Percentiles rank a stretch among this genome's conserved stretches.
phyloP scores from a whole-genome alignment of 2,329 filamentous ascomycete genomes.

The Bipolaris sorokiniana region DNA sequence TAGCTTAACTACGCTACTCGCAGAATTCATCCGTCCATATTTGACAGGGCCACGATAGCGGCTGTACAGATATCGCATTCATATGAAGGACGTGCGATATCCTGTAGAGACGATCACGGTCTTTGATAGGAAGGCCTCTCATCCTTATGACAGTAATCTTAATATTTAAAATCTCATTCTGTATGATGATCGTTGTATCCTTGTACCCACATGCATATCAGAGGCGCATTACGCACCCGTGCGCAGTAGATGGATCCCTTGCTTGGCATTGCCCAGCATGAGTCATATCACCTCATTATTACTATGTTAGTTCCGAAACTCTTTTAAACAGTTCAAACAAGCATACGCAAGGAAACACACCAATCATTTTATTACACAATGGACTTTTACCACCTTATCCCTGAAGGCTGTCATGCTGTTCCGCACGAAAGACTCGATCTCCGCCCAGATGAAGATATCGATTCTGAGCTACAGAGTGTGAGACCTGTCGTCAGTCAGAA shows the following conservation, averaged over 20 bases:
- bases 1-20: too few species aligned
- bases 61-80: too few species aligned
- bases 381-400: not conserved
- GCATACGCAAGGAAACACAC: not conserved
- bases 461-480: not conserved
- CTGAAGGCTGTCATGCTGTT: not conserved
- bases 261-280: not conserved
- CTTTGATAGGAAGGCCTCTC: too few species aligned
- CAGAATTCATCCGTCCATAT: too few species aligned
- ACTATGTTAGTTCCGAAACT: not conserved
- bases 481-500: not conserved
- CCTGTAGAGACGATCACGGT: too few species aligned
- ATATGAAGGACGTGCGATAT: too few species aligned
- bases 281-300: not conserved
- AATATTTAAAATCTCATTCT: too few species aligned
- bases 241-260: not conserved
- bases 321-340: not conserved
- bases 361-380: not conserved
- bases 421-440: not conserved
- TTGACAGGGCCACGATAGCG: too few species aligned
- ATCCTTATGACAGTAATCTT: too few species aligned
- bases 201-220: too few species aligned
- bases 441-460: not conserved
- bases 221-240: too few species aligned
- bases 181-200: too few species aligned